Evolutionary conservation across 805 yeast species (phyloP), one percentile per base, ranked within the genome.

Genomic region (Pichia scutulata): DNA sequence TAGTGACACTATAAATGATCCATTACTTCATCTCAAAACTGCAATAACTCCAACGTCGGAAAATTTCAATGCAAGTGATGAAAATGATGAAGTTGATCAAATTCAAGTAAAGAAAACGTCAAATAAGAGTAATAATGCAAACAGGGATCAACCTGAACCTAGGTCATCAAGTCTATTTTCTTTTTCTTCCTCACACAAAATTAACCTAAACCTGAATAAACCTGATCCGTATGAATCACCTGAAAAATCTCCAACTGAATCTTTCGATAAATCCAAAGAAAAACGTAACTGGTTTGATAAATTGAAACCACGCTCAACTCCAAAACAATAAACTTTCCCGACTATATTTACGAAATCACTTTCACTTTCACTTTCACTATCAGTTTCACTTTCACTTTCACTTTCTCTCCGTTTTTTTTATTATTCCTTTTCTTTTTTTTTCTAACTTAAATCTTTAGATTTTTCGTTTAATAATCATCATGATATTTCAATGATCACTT

Each of bases 271-370:
- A 24, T 23, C 26, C 22, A 37, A 37, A 37, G 51, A 51, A 23
- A 65, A 48, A 58, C 65, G 50, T 36, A 70, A 67, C 43, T 77
- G 81, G 81, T 71, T 75, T 53, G 73, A 66, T 50, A 68, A 73
- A 55, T 53, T 74, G 43, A 69, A 73, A 26, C 71, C 65, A 14
- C 53, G 66, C 41, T 59, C 65, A 0, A 55, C 55, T 26, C 55
- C 65, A 2, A 61, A 58, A 44, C 26, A 26, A 4, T 43, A 28
- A 25, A 16, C 8, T 22, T 8, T 25, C 4, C 9, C 21, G 14
- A 19, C 9, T 10, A 28, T 45, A 25, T 42, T 26, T 30, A 39
- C 18, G n/a, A n/a, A 16, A 16, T 14, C 5, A 40, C 3, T 2
- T 24, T 41, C 37, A 33, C 37, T 18, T 28, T 37, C 23, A 13